A percentile compares a stretch with the other conserved stretches of the same genome.
phyloP scores from a whole-genome alignment of 441 rosid species.

The Viola pubescens region DNA sequence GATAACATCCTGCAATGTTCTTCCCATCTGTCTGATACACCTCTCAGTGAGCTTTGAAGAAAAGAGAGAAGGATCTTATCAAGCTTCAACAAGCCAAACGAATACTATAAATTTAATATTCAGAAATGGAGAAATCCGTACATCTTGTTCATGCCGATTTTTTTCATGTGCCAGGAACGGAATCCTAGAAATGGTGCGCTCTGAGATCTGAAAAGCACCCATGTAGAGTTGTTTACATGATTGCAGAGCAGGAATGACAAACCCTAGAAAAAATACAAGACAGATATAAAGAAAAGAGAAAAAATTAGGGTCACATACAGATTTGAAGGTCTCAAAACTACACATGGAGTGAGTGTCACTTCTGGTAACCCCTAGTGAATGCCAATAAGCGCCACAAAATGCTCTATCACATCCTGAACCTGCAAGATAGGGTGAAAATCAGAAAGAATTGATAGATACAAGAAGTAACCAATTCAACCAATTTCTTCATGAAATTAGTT shows the following conservation, averaged over 20 bases:
- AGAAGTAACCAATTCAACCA: too few species aligned
- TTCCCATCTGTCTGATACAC: conserved; percentile 57
- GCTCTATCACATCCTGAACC: conserved; percentile 84
- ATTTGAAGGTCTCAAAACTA: conserved; percentile 48
- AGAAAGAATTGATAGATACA: neutral
- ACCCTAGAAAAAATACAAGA: neutral
- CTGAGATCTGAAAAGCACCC: conserved; percentile 46
- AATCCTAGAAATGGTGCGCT: conserved; percentile 44
- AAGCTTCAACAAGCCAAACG: neutral
- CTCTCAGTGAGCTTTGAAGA: conserved; percentile 62
- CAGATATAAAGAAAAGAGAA: neutral
- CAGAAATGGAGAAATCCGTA: conserved; percentile 24
- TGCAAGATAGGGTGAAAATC: conserved; percentile 24
- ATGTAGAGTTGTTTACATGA: neutral
- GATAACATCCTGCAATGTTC: conserved; percentile 54
- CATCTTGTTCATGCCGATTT: conserved; percentile 84
- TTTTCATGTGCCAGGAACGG: conserved; percentile 62
- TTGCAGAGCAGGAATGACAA: neutral
- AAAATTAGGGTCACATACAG: conserved; percentile 30
- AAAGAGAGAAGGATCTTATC: neutral
- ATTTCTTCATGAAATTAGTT: too few species aligned
- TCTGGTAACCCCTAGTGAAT: conserved; percentile 35
- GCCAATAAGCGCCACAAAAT: conserved; percentile 89
- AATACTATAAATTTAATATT: neutral
- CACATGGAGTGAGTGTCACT: conserved; percentile 43